phyloP scores from a whole-genome alignment of 345 rosid species.

The Populus pruinosa region DNA sequence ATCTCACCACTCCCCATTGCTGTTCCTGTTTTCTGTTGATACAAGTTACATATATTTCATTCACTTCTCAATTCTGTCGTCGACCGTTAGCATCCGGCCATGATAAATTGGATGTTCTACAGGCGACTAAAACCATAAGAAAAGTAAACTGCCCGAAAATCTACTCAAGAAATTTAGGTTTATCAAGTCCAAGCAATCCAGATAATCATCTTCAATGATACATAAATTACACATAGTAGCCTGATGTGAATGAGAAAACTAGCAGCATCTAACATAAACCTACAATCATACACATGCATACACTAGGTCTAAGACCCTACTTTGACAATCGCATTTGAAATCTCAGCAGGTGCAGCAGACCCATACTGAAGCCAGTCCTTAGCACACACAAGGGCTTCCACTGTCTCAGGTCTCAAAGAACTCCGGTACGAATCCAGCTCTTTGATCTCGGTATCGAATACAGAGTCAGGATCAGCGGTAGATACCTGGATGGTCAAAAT shows the following conservation, averaged over 20 bases:
- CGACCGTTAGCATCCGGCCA: no score
- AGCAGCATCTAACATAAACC: background rate
- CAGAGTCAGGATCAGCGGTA: constrained; percentile 48
- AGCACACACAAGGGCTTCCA: constrained; percentile 87
- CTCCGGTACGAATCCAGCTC: constrained; percentile 72
- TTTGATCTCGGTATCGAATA: constrained; percentile 50
- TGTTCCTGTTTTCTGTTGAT: no score
- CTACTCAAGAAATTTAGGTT: background rate
- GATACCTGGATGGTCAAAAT: constrained; percentile 63
- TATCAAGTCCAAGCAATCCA: background rate
- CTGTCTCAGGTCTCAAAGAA: constrained; percentile 73
- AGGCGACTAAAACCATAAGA: no score
- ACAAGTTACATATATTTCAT: no score
- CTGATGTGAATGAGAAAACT: background rate
- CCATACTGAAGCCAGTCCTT: constrained; percentile 79
- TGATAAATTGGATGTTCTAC: no score
- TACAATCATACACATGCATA: no score
- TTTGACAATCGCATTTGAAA: constrained; percentile 49
- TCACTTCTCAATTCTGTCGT: no score
- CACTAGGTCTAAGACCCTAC: constrained; percentile 45
- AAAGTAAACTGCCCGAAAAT: no score
- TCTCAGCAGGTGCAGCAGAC: constrained; percentile 26
- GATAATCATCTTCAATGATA: background rate
- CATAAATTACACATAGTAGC: background rate
- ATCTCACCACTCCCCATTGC: no score